A percentile compares a stretch with the other conserved stretches of the same genome.
Conservation (phyloP, 345 rosid species). For the Brassica rapa region DNA sequence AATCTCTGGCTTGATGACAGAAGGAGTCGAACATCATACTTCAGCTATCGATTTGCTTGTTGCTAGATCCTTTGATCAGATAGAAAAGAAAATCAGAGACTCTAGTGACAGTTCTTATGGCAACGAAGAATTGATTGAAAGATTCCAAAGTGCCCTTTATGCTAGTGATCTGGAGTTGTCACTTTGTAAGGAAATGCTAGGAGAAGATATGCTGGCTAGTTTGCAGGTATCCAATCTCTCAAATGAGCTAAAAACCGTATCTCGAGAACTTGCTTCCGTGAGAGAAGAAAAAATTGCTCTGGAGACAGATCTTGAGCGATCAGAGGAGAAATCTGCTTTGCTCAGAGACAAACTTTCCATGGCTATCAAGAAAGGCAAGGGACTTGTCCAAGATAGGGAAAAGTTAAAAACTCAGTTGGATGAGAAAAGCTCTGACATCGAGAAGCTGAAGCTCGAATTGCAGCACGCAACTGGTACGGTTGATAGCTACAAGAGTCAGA, state of each 20-base stretch:
- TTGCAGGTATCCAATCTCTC: slow-evolving; percentile 53
- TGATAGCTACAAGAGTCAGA: slow-evolving; percentile 57
- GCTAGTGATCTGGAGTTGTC: slow-evolving; percentile 59
- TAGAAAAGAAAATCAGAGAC: slow-evolving; percentile 48
- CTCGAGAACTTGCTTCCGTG: slow-evolving; percentile 51
- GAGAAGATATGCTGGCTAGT: slow-evolving; percentile 57
- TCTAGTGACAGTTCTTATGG: slow-evolving; percentile 42
- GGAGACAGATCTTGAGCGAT: slow-evolving; percentile 68
- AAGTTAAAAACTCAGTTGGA: slow-evolving; percentile 63
- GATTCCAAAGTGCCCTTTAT: slow-evolving; percentile 66
- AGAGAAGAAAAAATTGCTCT: slow-evolving; percentile 62
- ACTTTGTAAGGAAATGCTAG: slow-evolving; percentile 60
- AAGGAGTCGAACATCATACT: slow-evolving; percentile 42
- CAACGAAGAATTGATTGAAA: slow-evolving; percentile 53
- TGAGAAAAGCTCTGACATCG: slow-evolving; percentile 66
- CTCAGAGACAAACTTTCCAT: slow-evolving; percentile 79
- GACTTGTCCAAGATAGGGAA: slow-evolving; percentile 82
- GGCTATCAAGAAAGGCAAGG: slow-evolving; percentile 96
- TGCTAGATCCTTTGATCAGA: slow-evolving; percentile 57
- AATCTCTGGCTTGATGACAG: slow-evolving; percentile 54
- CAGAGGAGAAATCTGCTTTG: slow-evolving; percentile 79
- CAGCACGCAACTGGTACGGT: slow-evolving; percentile 56
- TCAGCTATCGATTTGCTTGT: slow-evolving; percentile 49
- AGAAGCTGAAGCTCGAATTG: slow-evolving; percentile 61
- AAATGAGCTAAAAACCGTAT: slow-evolving; percentile 46